phyloP scores from a whole-genome alignment of 257 asterid species.

The Dorcoceras hygrometricum region DNA sequence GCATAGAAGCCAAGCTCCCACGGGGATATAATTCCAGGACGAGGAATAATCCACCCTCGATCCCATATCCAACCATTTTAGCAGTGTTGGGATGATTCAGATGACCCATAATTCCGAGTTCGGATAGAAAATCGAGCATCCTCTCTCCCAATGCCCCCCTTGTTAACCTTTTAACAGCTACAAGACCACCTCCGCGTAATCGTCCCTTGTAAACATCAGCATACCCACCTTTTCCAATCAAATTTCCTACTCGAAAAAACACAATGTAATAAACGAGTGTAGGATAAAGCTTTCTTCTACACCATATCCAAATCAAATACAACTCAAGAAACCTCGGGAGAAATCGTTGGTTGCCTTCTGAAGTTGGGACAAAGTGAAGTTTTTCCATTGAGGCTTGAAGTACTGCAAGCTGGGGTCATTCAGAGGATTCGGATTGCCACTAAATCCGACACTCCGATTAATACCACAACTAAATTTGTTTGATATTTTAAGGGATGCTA shows the following conservation, averaged over 20 bases:
- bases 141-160: slow-evolving; percentile 68
- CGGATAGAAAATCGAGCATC: slow-evolving; percentile 71
- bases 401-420: slow-evolving; percentile 28
- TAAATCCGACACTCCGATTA: slow-evolving; percentile 26
- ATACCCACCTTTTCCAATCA: slow-evolving; percentile 91
- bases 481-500: slow-evolving; percentile 30
- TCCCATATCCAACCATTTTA: slow-evolving; percentile 86
- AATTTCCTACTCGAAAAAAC: slow-evolving; percentile 36
- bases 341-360: slow-evolving; percentile 41
- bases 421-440: slow-evolving; percentile 17
- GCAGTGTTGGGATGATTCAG: slow-evolving; percentile 94
- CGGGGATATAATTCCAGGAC: slow-evolving; percentile 90
- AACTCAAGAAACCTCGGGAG: slow-evolving; percentile 32
- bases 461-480: slow-evolving; percentile 32
- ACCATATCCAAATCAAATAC: too few relatives aligned
- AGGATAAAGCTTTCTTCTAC: not conserved
- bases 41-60: slow-evolving; percentile 80
- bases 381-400: slow-evolving; percentile 52
- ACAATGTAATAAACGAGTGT: not conserved
- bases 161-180: slow-evolving; percentile 69
- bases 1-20: slow-evolving; percentile 90
- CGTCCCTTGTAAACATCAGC: slow-evolving; percentile 89
- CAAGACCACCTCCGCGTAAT: slow-evolving; percentile 60
- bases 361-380: slow-evolving; percentile 37
- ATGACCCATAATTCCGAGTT: slow-evolving; percentile 97